Base-by-base conservation (phyloP, 1,284 basidiomycete species). In the Heterobasidion occidentale region DNA sequence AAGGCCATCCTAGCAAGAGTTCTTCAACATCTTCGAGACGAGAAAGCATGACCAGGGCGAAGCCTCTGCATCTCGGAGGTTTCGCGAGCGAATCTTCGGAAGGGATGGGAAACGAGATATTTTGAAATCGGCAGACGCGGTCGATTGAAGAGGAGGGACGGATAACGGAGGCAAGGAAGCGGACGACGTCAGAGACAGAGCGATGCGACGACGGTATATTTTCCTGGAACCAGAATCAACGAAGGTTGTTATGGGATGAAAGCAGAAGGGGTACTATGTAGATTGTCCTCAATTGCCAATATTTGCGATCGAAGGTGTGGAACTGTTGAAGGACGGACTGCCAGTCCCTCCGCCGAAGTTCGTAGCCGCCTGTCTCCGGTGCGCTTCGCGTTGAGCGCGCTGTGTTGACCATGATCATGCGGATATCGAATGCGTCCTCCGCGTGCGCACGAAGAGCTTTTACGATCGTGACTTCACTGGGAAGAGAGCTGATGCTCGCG, bases 41-140 rank as follows among this genome's bases (percentile, higher is more conserved):
- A 0, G 73, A 67, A 45, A 90, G 70, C 0, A 79, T 79, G 51
- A 90, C 71, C 19, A 91, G 77, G 0, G 86, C 86, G 59, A 90
- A 90, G 0, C 85, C 85, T 72, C 85, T 90, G 67, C 78, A 85
- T 59, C 77, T 77, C 0, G 82, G 80, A 6, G 67, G 56, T 34
- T 77, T 74, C 2, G 70, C 76, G 0, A 77, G 75, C 56, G 74
- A 72, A 64, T 88, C 86, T 51, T 80, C 77, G 63, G 82, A 77
- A 64, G 88, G 85, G 0, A 77, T 71, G 8, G 81, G 84, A 27
- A 88, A 72, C 7, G 68, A 61, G 44, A 90, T 71, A 36, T 67
- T 61, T 64, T 90, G 83, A 9, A 89, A 67, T 14, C 64, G 65
- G 1, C 34, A 42, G 27, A 51, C 36, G 33, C 52, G 15, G 52